Evolutionary conservation across 2,329 filamentous ascomycete species (phyloP).

Genomic region (Trichophyton rubrum): DNA sequence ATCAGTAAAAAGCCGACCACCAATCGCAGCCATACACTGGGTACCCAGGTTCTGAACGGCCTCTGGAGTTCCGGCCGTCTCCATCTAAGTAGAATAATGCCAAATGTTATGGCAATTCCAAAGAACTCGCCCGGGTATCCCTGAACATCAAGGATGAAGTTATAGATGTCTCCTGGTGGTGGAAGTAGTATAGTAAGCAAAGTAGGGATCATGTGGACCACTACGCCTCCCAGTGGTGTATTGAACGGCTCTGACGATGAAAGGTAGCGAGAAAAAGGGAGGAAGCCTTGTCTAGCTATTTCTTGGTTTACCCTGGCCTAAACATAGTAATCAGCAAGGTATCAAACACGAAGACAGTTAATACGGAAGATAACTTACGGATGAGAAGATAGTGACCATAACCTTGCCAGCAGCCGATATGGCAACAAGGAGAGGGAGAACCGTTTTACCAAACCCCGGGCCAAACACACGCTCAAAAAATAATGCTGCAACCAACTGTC

Average conservation of each 20-base stretch:
- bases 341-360: slow-evolving; percentile 1
- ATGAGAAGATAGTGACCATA: slow-evolving; percentile 57
- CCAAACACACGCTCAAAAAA: slow-evolving; percentile 57
- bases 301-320: slow-evolving; percentile 60
- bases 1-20: slow-evolving; percentile 13
- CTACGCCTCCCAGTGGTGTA: slow-evolving; percentile 53
- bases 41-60: slow-evolving; percentile 54
- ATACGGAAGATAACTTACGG: slow-evolving; percentile 35
- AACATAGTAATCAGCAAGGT: neutral
- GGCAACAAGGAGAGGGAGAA: slow-evolving; percentile 53
- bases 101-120: slow-evolving; percentile 44
- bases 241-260: slow-evolving; percentile 55
- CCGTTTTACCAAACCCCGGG: slow-evolving; percentile 40
- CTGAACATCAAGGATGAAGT: slow-evolving; percentile 61
- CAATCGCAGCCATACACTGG: slow-evolving; percentile 46
- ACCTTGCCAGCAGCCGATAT: slow-evolving; percentile 59
- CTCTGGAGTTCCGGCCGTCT: slow-evolving; percentile 48
- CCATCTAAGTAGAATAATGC: slow-evolving; percentile 49
- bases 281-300: slow-evolving; percentile 57
- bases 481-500: slow-evolving; percentile 54
- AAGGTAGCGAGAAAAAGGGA: slow-evolving; percentile 49
- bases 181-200: slow-evolving; percentile 54
- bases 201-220: slow-evolving; percentile 58
- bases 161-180: slow-evolving; percentile 54
- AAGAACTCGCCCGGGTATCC: slow-evolving; percentile 54